Conservation (phyloP, 2,329 filamentous ascomycete genomes). For the Neonectria faginata region DNA sequence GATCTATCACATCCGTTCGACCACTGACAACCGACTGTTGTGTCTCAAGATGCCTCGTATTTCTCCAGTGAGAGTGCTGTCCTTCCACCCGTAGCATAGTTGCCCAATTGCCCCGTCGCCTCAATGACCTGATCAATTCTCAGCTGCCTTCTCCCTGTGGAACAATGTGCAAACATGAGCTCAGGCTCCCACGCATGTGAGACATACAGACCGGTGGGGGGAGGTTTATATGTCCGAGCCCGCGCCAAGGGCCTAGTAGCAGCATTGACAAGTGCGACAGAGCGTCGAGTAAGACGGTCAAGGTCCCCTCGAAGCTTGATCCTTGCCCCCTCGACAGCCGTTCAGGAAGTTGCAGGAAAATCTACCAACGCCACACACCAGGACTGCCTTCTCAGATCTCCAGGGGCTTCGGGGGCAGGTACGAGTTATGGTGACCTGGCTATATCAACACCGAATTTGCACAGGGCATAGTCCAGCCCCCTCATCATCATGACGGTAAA, state of each 20-base stretch:
- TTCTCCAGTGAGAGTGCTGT: background rate
- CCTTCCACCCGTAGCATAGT: background rate
- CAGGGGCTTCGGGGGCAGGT: background rate
- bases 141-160: background rate
- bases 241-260: background rate
- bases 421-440: background rate
- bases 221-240: background rate
- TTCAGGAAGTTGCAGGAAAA: background rate
- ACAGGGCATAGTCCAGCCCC: background rate
- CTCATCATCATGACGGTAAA: background rate
- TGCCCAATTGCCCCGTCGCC: background rate
- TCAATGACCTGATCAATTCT: background rate
- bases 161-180: background rate
- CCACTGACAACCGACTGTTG: background rate
- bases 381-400: background rate
- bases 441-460: background rate
- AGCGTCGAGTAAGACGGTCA: background rate
- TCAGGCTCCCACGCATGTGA: background rate
- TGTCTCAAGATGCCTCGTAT: conserved; percentile 15
- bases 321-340: background rate
- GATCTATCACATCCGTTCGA: background rate
- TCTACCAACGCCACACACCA: background rate
- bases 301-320: background rate
- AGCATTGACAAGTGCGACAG: background rate
- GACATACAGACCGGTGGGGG: background rate